phyloP scores from a whole-genome alignment of 1,284 basidiomycete species.

The Malassezia furfur region DNA sequence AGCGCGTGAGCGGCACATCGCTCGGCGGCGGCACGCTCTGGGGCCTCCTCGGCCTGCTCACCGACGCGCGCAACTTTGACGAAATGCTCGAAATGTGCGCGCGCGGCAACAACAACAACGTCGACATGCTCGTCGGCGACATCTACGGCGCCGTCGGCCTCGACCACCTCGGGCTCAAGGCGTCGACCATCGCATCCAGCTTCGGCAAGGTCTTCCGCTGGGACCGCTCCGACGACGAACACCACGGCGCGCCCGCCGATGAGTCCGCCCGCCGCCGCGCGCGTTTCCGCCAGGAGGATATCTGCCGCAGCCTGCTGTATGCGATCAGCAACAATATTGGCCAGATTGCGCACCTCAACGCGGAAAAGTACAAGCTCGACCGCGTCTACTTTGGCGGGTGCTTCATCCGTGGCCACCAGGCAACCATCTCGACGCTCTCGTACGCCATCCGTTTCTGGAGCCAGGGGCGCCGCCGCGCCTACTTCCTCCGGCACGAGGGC shows the following conservation, averaged over 20 bases:
- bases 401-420: conserved; percentile 95
- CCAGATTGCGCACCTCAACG: conserved; percentile 99
- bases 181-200: conserved; percentile 90
- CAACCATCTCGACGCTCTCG: conserved; percentile 91
- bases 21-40: conserved; percentile 98
- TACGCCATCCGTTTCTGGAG: conserved; percentile 99
- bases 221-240: conserved; percentile 20
- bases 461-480: conserved; percentile 88
- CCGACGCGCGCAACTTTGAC: conserved; percentile 90
- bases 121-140: conserved; percentile 98
- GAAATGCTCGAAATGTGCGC: conserved; percentile 95
- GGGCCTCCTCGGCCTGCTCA: conserved; percentile 87
- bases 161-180: conserved; percentile 66
- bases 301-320: conserved; percentile 77
- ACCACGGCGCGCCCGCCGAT: background rate
- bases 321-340: conserved; percentile 98
- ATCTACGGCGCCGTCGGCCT: conserved; percentile 78
- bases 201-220: conserved; percentile 99
- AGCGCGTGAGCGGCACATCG: conserved; percentile 93
- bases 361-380: conserved; percentile 93
- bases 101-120: conserved; percentile 79
- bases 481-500: conserved; percentile 95
- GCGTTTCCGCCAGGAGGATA: conserved; percentile 81
- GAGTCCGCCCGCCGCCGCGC: conserved; percentile 51
- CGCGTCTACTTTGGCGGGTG: conserved; percentile 98